These are phyloP conservation scores for Pyricularia pennisetigena DNA, from an alignment of 2,329 filamentous ascomycete species.

Conservation along the genomic window DNA sequence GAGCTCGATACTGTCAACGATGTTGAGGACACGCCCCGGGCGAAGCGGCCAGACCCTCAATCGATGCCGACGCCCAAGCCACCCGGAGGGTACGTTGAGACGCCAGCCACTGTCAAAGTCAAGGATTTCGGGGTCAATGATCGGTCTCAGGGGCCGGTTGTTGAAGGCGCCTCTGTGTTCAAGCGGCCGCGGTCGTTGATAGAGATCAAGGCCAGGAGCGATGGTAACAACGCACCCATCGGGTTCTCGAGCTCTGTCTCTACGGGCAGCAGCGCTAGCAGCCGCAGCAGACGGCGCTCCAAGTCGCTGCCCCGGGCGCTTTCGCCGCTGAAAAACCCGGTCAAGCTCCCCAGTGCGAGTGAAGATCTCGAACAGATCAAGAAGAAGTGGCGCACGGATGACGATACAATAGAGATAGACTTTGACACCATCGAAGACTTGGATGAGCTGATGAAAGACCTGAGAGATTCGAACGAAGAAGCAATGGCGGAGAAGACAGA, in stretches of 20 bases:
- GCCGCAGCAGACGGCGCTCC: slow-evolving; percentile 17
- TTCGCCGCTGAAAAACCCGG: slow-evolving; percentile 41
- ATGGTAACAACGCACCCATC: not conserved
- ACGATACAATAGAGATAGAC: slow-evolving; percentile 49
- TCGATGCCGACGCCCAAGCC: slow-evolving; percentile 43
- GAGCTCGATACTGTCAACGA: slow-evolving; percentile 23
- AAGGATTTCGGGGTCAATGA: slow-evolving; percentile 12
- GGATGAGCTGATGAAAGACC: slow-evolving; percentile 35
- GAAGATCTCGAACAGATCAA: slow-evolving; percentile 46
- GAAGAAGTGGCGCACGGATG: slow-evolving; percentile 42
- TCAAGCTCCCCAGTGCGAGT: slow-evolving; percentile 41
- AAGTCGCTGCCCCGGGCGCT: slow-evolving; percentile 32
- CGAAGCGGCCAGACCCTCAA: slow-evolving; percentile 26
- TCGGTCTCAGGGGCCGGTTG: not conserved
- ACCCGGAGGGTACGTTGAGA: slow-evolving; percentile 47
- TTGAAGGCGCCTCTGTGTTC: not conserved
- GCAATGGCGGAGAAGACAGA: slow-evolving; percentile 17
- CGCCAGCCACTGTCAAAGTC: slow-evolving; percentile 36
- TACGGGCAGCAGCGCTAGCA: slow-evolving; percentile 16
- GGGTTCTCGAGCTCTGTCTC: slow-evolving; percentile 11
- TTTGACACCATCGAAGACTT: slow-evolving; percentile 52
- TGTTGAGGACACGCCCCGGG: slow-evolving; percentile 37
- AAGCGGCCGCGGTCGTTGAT: not conserved
- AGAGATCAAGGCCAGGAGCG: not conserved
- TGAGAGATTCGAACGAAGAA: slow-evolving; percentile 18